These are phyloP conservation scores for Inga leiocalycina DNA, from an alignment of 306 rosid genomes.

Conservation along the genomic window DNA sequence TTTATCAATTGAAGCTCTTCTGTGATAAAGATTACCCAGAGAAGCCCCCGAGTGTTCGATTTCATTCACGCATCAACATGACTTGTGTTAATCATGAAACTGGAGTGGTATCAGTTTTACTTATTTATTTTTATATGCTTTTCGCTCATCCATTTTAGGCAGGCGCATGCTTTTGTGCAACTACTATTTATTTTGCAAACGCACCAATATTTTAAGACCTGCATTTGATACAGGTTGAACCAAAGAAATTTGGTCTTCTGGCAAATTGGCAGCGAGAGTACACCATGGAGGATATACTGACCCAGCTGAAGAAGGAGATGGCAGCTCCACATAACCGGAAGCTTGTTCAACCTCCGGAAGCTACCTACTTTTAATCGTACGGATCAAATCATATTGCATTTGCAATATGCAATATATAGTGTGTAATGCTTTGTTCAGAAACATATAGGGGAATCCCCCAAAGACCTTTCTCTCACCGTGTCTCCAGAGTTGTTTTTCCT, in stretches of 20 bases:
- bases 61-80: slow-evolving; percentile 97
- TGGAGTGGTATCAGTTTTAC: slow-evolving; percentile 79
- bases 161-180: background rate
- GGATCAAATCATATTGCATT: slow-evolving; percentile 60
- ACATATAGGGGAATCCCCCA: slow-evolving; percentile 60
- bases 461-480: slow-evolving; percentile 51
- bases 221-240: slow-evolving; percentile 73
- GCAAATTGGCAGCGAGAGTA: slow-evolving; percentile 98
- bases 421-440: slow-evolving; percentile 73
- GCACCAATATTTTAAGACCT: slow-evolving; percentile 18
- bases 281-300: slow-evolving; percentile 97
- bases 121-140: slow-evolving; percentile 18
- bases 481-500: slow-evolving; percentile 53
- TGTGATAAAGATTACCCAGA: slow-evolving; percentile 99
- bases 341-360: slow-evolving; percentile 99
- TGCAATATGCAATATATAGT: slow-evolving; percentile 69
- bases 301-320: slow-evolving; percentile 99
- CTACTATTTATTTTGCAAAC: background rate
- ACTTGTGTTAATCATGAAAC: slow-evolving; percentile 98
- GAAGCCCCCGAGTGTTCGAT: slow-evolving; percentile 96
- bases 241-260: slow-evolving; percentile 91
- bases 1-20: slow-evolving; percentile 96
- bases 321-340: slow-evolving; percentile 91
- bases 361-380: slow-evolving; percentile 81
- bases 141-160: slow-evolving; percentile 18